phyloP scores from a whole-genome alignment of 2,329 filamentous ascomycete species.

The Zasmidium angulare region DNA sequence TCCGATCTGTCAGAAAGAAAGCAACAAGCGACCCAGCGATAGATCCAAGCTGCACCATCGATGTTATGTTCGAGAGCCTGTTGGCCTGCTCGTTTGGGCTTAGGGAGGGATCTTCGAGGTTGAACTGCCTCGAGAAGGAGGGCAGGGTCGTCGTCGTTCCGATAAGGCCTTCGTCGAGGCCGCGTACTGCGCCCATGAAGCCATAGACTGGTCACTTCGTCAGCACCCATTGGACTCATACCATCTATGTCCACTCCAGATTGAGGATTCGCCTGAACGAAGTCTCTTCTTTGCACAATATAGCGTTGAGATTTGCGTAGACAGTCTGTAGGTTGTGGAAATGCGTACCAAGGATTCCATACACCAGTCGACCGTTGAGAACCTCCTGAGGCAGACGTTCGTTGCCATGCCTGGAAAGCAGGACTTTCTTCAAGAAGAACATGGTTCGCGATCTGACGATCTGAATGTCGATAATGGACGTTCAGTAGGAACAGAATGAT shows the following conservation, averaged over 20 bases:
- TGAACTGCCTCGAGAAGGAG: slow-evolving; percentile 61
- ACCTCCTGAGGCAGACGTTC: slow-evolving; percentile 67
- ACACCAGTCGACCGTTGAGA: slow-evolving; percentile 78
- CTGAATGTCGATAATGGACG: background rate
- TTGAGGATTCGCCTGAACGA: no score
- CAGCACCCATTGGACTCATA: slow-evolving; percentile 3
- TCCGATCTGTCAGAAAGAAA: slow-evolving; percentile 32
- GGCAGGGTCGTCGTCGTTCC: slow-evolving; percentile 56
- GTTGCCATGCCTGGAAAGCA: slow-evolving; percentile 32
- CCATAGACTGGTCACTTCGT: slow-evolving; percentile 30
- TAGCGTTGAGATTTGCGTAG: no score
- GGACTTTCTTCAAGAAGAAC: background rate
- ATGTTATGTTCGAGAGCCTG: slow-evolving; percentile 61
- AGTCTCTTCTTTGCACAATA: no score
- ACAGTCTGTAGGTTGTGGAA: no score
- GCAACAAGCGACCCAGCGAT: slow-evolving; percentile 68
- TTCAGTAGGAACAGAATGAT: background rate
- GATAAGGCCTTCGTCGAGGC: slow-evolving; percentile 79
- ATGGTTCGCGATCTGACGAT: background rate
- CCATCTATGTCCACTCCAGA: no score
- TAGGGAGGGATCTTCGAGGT: slow-evolving; percentile 54
- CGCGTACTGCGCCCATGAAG: slow-evolving; percentile 72
- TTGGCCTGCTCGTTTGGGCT: slow-evolving; percentile 47
- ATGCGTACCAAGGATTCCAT: slow-evolving; percentile 60
- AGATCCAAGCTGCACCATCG: slow-evolving; percentile 79